These are phyloP conservation scores for Solanum dulcamara DNA, from an alignment of 257 asterid genomes.

Conservation along the genomic window DNA sequence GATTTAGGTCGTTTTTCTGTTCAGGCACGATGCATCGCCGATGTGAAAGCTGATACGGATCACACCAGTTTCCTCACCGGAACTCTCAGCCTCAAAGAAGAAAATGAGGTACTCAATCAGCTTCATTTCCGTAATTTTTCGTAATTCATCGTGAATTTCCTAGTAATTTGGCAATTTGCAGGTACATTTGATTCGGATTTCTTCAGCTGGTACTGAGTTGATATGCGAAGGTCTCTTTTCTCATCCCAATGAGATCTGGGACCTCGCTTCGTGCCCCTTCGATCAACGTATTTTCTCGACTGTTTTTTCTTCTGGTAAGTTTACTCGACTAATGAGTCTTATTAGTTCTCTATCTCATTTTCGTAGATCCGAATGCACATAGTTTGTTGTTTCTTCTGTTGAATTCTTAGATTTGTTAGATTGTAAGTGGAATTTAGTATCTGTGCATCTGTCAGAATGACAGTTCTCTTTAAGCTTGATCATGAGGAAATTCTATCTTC, in stretches of 20 bases:
- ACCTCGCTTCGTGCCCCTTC: conserved; percentile 87
- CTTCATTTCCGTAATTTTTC: neutral
- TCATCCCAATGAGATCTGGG: conserved; percentile 93
- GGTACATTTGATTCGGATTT: conserved; percentile 90
- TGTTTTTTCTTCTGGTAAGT: conserved; percentile 71
- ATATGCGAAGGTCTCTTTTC: conserved; percentile 92
- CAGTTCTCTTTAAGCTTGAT: neutral
- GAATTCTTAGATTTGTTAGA: neutral
- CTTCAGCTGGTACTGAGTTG: conserved; percentile 69
- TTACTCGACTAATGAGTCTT: neutral
- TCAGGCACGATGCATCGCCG: conserved; percentile 95
- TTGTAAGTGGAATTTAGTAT: neutral
- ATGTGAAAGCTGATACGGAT: conserved; percentile 93
- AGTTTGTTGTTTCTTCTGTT: neutral
- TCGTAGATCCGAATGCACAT: neutral
- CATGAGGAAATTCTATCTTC: neutral
- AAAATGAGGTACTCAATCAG: conserved; percentile 57
- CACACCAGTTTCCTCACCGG: conserved; percentile 91
- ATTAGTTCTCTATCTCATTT: neutral
- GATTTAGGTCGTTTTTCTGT: neutral
- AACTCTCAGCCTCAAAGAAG: conserved; percentile 92
- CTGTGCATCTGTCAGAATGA: neutral
- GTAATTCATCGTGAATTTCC: neutral
- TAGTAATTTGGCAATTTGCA: conserved; percentile 12
- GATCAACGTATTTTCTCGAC: conserved; percentile 94